phyloP scores from a whole-genome alignment of 129 eudicot genomes.

The Helichrysum umbraculigerum region DNA sequence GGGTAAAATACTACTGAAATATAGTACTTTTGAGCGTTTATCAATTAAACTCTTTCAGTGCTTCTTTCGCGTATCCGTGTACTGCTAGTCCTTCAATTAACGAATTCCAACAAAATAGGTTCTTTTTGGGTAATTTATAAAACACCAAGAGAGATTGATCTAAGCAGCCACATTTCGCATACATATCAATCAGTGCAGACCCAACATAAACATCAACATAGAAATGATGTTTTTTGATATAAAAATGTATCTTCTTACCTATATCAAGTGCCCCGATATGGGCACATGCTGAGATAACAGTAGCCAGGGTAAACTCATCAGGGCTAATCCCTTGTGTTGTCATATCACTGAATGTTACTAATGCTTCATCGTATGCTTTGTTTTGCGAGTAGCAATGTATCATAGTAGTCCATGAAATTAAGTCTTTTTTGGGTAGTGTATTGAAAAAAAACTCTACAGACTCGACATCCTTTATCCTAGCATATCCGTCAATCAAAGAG shows the following conservation, averaged over 20 bases:
- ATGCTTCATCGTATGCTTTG: conserved; percentile 50
- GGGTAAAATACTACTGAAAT: too few species aligned
- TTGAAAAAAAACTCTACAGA: conserved; percentile 59
- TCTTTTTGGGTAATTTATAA: conserved; percentile 64
- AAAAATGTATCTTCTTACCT: conserved; percentile 65
- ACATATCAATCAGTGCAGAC: conserved; percentile 85
- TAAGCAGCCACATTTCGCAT: conserved; percentile 74
- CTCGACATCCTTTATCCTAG: conserved; percentile 54
- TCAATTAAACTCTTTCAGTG: conserved; percentile 64
- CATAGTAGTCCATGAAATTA: conserved; percentile 95
- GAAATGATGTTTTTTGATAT: conserved; percentile 31
- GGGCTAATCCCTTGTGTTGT: conserved; percentile 45
- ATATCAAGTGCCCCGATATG: conserved; percentile 73
- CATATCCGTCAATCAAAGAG: conserved; percentile 69
- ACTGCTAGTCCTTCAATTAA: conserved; percentile 78
- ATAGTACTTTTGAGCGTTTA: too few species aligned
- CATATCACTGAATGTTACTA: conserved; percentile 58
- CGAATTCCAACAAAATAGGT: conserved; percentile 86
- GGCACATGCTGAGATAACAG: conserved; percentile 70
- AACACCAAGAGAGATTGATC: conserved; percentile 67
- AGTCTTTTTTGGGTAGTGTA: conserved; percentile 51
- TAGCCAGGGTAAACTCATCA: conserved; percentile 70
- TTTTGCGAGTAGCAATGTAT: conserved; percentile 61
- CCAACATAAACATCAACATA: conserved; percentile 71
- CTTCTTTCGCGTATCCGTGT: conserved; percentile 67